These are phyloP conservation scores for Fusarium burgessii DNA, from an alignment of 2,329 filamentous ascomycete species.

Conservation along the genomic window DNA sequence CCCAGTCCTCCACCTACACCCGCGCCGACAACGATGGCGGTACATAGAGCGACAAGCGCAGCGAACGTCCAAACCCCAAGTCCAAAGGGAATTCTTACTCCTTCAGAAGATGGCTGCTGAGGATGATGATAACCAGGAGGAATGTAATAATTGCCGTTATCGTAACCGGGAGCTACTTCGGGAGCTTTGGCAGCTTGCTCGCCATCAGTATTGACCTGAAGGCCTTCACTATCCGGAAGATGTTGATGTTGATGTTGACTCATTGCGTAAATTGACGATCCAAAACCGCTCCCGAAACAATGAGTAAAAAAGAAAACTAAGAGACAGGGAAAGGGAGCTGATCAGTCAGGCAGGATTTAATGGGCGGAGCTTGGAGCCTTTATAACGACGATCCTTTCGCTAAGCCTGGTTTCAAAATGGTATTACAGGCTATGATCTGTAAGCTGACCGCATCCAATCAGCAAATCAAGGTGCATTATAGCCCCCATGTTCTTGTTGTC, in stretches of 20 bases:
- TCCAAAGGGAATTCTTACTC: conserved; percentile 26
- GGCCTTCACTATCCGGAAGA: conserved; percentile 29
- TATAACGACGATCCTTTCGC: conserved; percentile 21
- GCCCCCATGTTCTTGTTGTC: background rate
- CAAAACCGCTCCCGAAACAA: background rate
- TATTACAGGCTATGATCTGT: conserved; percentile 18
- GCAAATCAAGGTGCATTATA: conserved; percentile 25
- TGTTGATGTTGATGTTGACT: conserved; percentile 19
- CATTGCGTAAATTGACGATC: conserved; percentile 5
- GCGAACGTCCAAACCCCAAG: conserved; percentile 34
- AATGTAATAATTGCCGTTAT: conserved; percentile 13
- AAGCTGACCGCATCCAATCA: conserved; percentile 30
- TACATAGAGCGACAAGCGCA: conserved; percentile 26
- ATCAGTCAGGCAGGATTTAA: background rate
- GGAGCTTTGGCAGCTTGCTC: conserved; percentile 32
- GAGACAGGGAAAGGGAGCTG: background rate
- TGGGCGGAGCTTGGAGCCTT: conserved; percentile 12
- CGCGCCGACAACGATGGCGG: conserved; percentile 31
- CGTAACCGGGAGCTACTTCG: conserved; percentile 14
- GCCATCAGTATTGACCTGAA: conserved; percentile 27
- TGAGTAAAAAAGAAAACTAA: background rate
- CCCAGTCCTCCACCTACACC: conserved; percentile 36
- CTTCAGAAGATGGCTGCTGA: background rate
- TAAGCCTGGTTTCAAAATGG: conserved; percentile 19
- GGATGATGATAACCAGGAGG: conserved; percentile 19